Evolutionary conservation across 2,329 filamentous ascomycete genomes (phyloP).

Genomic region (Cercospora berteroae): DNA sequence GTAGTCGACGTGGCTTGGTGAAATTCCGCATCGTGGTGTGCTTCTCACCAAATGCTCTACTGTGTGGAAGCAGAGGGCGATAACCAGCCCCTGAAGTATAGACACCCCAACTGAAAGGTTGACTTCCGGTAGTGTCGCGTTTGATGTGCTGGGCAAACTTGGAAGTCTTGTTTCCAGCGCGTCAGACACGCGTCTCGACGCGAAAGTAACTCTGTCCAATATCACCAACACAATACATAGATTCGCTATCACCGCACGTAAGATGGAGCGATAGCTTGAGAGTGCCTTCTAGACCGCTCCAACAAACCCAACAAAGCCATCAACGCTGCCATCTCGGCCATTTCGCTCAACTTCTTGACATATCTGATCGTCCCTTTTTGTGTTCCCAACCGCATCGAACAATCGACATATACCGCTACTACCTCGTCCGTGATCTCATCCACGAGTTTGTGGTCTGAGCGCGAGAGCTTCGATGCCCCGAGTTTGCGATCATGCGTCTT

Average conservation of each 20-base stretch:
- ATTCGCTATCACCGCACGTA: neutral
- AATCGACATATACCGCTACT: conserved; percentile 24
- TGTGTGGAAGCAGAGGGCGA: neutral
- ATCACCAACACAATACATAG: too few relatives aligned
- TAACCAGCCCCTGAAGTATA: neutral
- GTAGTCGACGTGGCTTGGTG: neutral
- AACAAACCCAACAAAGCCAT: conserved; percentile 19
- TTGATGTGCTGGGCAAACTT: too few relatives aligned
- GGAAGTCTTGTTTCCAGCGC: too few relatives aligned
- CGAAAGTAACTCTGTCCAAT: too few relatives aligned
- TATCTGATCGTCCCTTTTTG: conserved; percentile 19
- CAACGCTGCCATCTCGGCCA: conserved; percentile 19
- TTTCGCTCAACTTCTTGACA: conserved; percentile 9
- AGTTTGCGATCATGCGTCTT: conserved; percentile 21
- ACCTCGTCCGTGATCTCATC: conserved; percentile 19
- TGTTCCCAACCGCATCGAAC: conserved; percentile 4
- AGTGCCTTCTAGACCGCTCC: conserved; percentile 18
- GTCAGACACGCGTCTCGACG: too few relatives aligned
- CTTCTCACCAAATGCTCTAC: neutral
- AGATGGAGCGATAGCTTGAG: neutral
- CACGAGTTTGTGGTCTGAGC: conserved; percentile 22
- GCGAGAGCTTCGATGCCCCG: conserved; percentile 16
- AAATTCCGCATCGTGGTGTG: neutral
- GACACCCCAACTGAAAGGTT: too few relatives aligned
- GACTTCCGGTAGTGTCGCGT: too few relatives aligned